Conservation (phyloP, 495 filamentous ascomycete genomes). For the Neurospora tetraspora region DNA sequence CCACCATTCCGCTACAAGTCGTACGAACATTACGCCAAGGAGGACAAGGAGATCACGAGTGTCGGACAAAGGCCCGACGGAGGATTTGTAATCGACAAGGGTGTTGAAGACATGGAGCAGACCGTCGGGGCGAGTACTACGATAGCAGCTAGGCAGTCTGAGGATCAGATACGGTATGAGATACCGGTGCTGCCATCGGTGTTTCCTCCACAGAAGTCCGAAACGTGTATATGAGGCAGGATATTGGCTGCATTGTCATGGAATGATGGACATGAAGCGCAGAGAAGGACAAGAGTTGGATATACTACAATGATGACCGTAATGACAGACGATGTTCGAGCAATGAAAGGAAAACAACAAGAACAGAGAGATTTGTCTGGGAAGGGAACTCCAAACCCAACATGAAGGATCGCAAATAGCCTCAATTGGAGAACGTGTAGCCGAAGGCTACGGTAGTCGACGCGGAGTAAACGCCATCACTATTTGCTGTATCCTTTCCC, state of each 20-base stretch:
- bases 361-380: not conserved
- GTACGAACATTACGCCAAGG: not conserved
- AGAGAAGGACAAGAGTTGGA: not conserved
- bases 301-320: not conserved
- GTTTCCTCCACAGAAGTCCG: not conserved
- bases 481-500: no score
- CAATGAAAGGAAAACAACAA: not conserved
- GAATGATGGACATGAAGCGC: not conserved
- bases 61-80: not conserved
- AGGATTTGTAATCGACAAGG: not conserved
- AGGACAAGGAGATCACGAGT: not conserved
- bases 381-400: not conserved
- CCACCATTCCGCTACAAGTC: not conserved
- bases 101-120: not conserved
- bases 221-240: not conserved
- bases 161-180: not conserved
- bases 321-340: not conserved
- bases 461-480: no score
- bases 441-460: no score
- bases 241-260: not conserved
- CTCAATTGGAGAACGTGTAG: not conserved
- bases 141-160: not conserved
- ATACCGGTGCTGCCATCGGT: not conserved
- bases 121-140: not conserved
- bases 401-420: not conserved